Evolutionary conservation across 306 rosid genomes (phyloP), one percentile per base, ranked within the genome.

Genomic region (Castanea sativa): DNA sequence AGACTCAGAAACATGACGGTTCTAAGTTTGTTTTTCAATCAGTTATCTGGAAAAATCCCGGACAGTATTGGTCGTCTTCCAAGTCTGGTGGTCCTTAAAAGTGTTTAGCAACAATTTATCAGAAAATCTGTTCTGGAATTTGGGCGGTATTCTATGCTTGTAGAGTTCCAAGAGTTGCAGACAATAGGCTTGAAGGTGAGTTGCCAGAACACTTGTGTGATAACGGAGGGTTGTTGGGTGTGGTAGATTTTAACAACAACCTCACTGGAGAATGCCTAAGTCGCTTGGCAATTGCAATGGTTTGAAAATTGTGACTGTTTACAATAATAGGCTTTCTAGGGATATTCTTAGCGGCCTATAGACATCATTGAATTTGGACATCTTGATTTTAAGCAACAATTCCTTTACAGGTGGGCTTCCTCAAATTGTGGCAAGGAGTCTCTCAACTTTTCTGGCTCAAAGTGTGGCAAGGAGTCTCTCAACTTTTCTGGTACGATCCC

Each of bases 21-120:
- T 0, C 69, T 91, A 83, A 51, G 55, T 83, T 82, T 91, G 83
- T 79, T 41, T 65, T 0, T 32, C 25, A 93, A 90, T 83, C 77
- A 77, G 2, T 76, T 93, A 35, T 77, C 85, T 29, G 97, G 95
- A n/a, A 83, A 78, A 78, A 79, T 93, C 33, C 98, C 97, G n/a
- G 74, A 80, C 8, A 71, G 81, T 73, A 75, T 93, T 21, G 93
- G 89, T 45, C 83, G 32, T 29, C 88, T 93, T 41, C 98, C 90
- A 10, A 65, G 80, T 14, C 76, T 93, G 27, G 1, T 69, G 5
- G 67, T 73, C 29, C 77, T 93, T 64, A 79, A 30, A 30, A 20
- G 29, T 91, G 72, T 88, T 83, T 56, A 6, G 2, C 20, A 91
- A 91, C 80, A 90, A 86, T 1, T 76, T 93, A 10, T 85, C 93